phyloP scores from a whole-genome alignment of 2,329 filamentous ascomycete species.

The Botrytis hyacinthi region DNA sequence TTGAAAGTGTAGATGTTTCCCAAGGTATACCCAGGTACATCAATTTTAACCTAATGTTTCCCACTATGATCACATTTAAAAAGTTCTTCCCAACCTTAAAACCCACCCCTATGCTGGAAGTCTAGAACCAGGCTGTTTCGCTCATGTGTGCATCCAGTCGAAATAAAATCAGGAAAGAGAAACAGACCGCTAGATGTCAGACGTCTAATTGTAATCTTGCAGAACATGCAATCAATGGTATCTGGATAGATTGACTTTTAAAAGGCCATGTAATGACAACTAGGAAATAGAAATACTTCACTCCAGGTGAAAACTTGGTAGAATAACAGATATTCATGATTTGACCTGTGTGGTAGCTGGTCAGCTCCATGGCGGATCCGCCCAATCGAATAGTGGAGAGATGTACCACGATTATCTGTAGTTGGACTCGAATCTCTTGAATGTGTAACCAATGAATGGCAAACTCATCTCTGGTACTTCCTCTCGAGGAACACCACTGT shows the following conservation, averaged over 20 bases:
- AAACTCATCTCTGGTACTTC: conserved; percentile 92
- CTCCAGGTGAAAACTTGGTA: conserved; percentile 2
- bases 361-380: not conserved
- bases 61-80: conserved; percentile 17
- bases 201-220: conserved; percentile 14
- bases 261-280: conserved; percentile 1
- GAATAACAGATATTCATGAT: conserved; percentile 1
- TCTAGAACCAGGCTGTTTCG: conserved; percentile 15
- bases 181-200: conserved; percentile 11
- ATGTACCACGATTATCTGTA: conserved; percentile 48
- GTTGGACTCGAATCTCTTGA: conserved; percentile 89
- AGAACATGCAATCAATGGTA: conserved; percentile 16
- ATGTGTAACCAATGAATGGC: conserved; percentile 95
- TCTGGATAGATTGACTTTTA: conserved; percentile 12
- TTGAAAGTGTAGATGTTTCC: conserved; percentile 5
- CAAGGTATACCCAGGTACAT: conserved; percentile 8
- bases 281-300: conserved; percentile 1
- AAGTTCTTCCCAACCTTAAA: conserved; percentile 15
- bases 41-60: conserved; percentile 18
- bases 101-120: conserved; percentile 17
- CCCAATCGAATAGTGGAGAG: conserved; percentile 18
- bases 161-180: conserved; percentile 3
- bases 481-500: conserved; percentile 53
- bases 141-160: conserved; percentile 17
- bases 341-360: not conserved